Evolutionary conservation across 2,329 filamentous ascomycete species (phyloP).

Genomic region (Ophiostoma quercus): DNA sequence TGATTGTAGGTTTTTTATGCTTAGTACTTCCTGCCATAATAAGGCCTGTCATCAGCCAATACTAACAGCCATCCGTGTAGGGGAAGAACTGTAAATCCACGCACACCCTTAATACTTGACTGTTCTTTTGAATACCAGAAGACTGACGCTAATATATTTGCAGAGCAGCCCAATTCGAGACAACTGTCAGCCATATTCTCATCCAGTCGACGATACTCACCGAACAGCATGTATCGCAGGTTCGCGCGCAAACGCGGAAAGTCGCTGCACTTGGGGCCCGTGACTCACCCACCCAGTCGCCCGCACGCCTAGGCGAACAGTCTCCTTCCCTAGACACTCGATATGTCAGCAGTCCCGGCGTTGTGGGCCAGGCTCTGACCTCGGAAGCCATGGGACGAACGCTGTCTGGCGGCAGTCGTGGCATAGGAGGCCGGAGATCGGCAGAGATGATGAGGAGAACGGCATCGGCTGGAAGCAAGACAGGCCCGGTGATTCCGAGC

Average conservation of each 20-base stretch:
- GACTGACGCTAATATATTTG: not conserved
- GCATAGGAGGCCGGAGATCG: not conserved
- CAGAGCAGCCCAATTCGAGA: conserved; percentile 71
- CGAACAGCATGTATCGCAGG: conserved; percentile 82
- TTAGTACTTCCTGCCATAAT: too few species aligned
- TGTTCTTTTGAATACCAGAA: not conserved
- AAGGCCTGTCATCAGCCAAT: too few species aligned
- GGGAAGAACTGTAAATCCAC: conserved; percentile 61
- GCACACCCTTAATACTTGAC: not conserved
- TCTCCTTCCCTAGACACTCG: not conserved
- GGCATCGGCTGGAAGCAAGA: conserved; percentile 40
- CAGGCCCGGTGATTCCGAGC: conserved; percentile 30
- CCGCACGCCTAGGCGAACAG: conserved; percentile 40
- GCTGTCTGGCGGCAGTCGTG: conserved; percentile 42
- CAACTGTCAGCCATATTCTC: conserved; percentile 80
- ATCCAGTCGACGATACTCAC: conserved; percentile 93
- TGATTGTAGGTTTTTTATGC: conserved; percentile 59
- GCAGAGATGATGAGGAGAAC: conserved; percentile 47
- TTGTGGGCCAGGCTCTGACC: conserved; percentile 13
- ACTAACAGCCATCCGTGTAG: conserved; percentile 32
- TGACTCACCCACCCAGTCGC: conserved; percentile 52
- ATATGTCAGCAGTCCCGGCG: conserved; percentile 26
- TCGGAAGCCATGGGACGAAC: conserved; percentile 48
- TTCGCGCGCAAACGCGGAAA: conserved; percentile 83
- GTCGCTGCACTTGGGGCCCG: conserved; percentile 44